Percentiles rank a stretch among this genome's conserved stretches.
phyloP scores from a whole-genome alignment of 2,329 filamentous ascomycete species.

The Sclerotinia trifoliorum region DNA sequence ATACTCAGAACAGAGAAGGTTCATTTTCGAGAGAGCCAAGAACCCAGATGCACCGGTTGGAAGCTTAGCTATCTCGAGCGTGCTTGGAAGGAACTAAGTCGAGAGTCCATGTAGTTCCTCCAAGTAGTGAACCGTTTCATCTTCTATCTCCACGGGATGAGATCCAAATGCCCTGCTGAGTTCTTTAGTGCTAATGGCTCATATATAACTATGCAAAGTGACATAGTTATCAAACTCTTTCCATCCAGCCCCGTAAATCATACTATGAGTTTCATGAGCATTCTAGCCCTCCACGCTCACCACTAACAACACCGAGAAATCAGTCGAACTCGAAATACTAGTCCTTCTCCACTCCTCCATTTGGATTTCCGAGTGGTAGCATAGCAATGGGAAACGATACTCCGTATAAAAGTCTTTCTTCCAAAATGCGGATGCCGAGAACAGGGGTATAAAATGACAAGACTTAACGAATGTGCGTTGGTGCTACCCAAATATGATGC shows the following conservation, averaged over 20 bases:
- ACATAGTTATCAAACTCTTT: not conserved
- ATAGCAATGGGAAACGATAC: not conserved
- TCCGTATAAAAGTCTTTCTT: not conserved
- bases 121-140: not conserved
- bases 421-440: not conserved
- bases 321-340: not conserved
- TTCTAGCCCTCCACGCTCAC: not conserved
- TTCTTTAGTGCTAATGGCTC: not conserved
- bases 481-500: not conserved
- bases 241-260: not conserved
- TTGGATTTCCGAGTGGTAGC: not conserved
- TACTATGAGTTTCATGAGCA: not conserved
- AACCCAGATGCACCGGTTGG: too few species aligned
- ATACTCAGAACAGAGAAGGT: too few species aligned
- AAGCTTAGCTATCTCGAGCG: too few species aligned
- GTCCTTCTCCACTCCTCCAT: not conserved
- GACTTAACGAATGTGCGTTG: not conserved
- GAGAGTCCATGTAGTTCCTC: not conserved
- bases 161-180: not conserved
- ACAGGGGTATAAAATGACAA: not conserved
- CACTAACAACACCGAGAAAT: not conserved
- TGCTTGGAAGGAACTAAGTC: too few species aligned
- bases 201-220: not conserved
- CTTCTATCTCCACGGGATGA: not conserved
- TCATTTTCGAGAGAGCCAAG: too few species aligned